phyloP scores from a whole-genome alignment of 192 early-diverging fungal genomes.

The Phlyctochytrium planicorne region DNA sequence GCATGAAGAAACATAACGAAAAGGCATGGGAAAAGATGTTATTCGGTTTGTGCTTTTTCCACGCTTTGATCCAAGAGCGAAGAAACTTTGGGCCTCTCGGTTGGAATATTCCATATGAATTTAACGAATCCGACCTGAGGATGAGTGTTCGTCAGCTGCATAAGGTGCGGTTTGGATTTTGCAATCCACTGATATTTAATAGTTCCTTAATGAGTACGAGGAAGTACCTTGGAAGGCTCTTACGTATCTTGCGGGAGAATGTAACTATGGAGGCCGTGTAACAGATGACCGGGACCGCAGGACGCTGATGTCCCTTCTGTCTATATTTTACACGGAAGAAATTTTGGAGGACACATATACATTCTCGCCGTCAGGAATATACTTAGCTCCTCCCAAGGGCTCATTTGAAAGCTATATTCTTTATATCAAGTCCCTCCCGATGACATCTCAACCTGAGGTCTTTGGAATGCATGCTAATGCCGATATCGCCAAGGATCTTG shows the following conservation, averaged over 20 bases:
- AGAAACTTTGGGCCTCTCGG: constrained; percentile 65
- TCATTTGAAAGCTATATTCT: constrained; percentile 47
- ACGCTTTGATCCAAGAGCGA: constrained; percentile 58
- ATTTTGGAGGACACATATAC: constrained; percentile 46
- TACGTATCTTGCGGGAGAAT: constrained; percentile 57
- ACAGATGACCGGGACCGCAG: constrained; percentile 58
- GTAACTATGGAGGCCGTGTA: constrained; percentile 63
- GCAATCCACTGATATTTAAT: not conserved
- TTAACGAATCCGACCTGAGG: constrained; percentile 60
- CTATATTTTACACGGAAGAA: constrained; percentile 51
- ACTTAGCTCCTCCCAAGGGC: constrained; percentile 53
- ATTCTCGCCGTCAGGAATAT: constrained; percentile 51
- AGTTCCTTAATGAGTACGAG: constrained; percentile 63
- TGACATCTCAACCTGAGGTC: constrained; percentile 56
- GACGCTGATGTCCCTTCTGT: constrained; percentile 51
- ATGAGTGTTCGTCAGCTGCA: constrained; percentile 60
- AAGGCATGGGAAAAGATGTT: constrained; percentile 54
- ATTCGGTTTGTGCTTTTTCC: constrained; percentile 64
- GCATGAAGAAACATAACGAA: constrained; percentile 47
- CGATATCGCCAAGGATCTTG: constrained; percentile 59
- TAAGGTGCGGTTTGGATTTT: constrained; percentile 40
- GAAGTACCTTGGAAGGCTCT: constrained; percentile 60
- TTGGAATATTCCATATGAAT: constrained; percentile 69
- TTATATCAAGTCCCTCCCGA: constrained; percentile 59
- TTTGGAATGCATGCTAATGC: constrained; percentile 68